phyloP scores from a whole-genome alignment of 2,329 filamentous ascomycete genomes.

The Paraphaeosphaeria sporulosa region DNA sequence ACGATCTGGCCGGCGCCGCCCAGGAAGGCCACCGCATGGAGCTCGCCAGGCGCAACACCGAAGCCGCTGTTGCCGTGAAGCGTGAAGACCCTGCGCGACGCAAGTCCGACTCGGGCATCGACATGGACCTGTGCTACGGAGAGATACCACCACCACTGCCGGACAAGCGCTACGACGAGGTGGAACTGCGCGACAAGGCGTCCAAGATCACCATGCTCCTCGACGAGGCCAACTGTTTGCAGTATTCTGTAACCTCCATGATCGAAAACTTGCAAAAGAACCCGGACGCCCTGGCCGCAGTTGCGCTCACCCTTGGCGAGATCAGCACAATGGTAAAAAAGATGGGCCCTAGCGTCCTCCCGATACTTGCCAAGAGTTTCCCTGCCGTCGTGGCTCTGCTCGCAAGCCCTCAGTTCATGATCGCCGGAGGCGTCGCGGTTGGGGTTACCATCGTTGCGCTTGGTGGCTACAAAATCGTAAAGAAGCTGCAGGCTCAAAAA shows the following conservation, averaged over 20 bases:
- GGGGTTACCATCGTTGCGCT: conserved; percentile 96
- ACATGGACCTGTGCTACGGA: conserved; percentile 93
- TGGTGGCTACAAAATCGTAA: conserved; percentile 96
- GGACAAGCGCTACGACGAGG: conserved; percentile 59
- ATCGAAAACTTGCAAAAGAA: conserved; percentile 82
- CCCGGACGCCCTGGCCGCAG: conserved; percentile 91
- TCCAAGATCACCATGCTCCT: conserved; percentile 78
- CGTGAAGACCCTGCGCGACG: conserved; percentile 37
- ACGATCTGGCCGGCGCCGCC: conserved; percentile 40
- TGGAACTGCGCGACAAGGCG: conserved; percentile 72
- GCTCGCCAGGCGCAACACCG: conserved; percentile 54
- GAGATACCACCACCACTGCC: conserved; percentile 75
- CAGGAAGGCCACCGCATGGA: conserved; percentile 47
- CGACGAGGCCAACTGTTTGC: conserved; percentile 86
- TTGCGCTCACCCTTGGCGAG: conserved; percentile 90
- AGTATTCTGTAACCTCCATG: conserved; percentile 82
- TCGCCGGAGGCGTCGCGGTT: conserved; percentile 85
- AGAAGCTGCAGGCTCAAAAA: conserved; percentile 70
- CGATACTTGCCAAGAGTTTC: conserved; percentile 78
- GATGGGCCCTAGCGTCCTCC: conserved; percentile 81
- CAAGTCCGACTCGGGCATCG: conserved; percentile 64
- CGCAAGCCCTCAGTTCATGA: conserved; percentile 90
- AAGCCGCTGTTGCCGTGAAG: conserved; percentile 35
- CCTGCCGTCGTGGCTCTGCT: conserved; percentile 88
- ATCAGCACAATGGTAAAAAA: conserved; percentile 83